Evolutionary conservation across 305 asterid genomes (phyloP).

Genomic region (Fraxinus angustifolia): DNA sequence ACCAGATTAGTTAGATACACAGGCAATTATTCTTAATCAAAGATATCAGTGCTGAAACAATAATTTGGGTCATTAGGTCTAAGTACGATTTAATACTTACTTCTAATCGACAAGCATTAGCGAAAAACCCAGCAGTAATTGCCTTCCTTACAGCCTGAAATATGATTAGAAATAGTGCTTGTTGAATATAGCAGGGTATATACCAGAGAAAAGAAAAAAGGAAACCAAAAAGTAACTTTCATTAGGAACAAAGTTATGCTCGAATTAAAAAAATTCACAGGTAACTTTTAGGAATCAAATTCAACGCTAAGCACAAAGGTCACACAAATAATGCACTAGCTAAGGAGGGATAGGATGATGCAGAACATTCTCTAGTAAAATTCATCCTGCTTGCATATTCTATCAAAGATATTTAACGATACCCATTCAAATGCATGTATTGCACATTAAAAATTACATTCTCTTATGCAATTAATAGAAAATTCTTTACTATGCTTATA

Average conservation of each 20-base stretch:
- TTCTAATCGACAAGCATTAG: slow-evolving; percentile 90
- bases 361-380: background rate
- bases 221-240: background rate
- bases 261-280: background rate
- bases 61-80: background rate
- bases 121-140: slow-evolving; percentile 79
- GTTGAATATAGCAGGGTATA: background rate
- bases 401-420: background rate
- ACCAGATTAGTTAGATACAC: slow-evolving; percentile 7
- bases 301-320: background rate
- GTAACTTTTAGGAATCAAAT: background rate
- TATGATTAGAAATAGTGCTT: slow-evolving; percentile 5
- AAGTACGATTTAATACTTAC: slow-evolving; percentile 38
- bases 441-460: background rate
- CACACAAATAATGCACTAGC: background rate
- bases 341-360: background rate
- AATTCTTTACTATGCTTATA: background rate
- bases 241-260: slow-evolving; percentile 4
- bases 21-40: background rate
- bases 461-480: background rate
- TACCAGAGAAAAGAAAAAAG: background rate
- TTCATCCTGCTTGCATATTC: background rate
- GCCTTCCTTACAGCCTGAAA: slow-evolving; percentile 84
- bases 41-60: background rate
- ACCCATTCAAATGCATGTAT: background rate